Evolutionary conservation across 2,329 filamentous ascomycete species (phyloP).

Genomic region (Periconia sp.): DNA sequence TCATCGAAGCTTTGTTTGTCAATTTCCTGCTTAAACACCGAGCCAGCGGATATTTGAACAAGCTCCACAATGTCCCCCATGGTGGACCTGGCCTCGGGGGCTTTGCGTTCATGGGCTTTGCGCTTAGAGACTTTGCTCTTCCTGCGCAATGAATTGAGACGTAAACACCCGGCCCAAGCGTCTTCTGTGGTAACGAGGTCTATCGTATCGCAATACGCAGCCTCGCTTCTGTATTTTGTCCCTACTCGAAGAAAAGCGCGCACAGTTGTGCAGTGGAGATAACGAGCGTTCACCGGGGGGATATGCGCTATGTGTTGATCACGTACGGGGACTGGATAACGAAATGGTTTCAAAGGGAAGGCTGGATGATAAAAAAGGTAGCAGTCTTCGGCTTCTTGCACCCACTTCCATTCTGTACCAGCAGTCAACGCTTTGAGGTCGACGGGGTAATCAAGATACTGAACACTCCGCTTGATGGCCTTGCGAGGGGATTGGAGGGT

Average conservation of each 20-base stretch:
- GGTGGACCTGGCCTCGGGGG: too few relatives aligned
- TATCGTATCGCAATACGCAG: conserved; percentile 6
- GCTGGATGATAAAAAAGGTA: conserved; percentile 5
- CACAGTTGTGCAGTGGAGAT: conserved; percentile 9
- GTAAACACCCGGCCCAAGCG: conserved; percentile 16
- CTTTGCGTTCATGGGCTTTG: too few relatives aligned
- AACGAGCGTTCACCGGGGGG: conserved; percentile 10
- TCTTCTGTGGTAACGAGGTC: conserved; percentile 5
- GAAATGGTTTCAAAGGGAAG: conserved; percentile 11
- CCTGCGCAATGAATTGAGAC: conserved; percentile 3
- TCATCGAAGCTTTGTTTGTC: conserved; percentile 16
- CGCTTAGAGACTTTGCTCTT: background rate
- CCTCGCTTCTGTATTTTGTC: conserved; percentile 2
- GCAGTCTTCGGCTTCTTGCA: background rate
- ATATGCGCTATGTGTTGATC: conserved; percentile 6
- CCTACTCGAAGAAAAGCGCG: conserved; percentile 10
- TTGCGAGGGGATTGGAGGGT: background rate
- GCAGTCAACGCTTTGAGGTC: background rate
- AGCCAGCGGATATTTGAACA: conserved; percentile 17
- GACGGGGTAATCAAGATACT: background rate
- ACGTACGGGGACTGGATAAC: conserved; percentile 14
- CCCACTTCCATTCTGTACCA: background rate
- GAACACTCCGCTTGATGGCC: background rate
- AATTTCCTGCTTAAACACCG: conserved; percentile 10
- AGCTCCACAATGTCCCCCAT: conserved; percentile 5